Conservation (phyloP, 129 eudicot species). For the Helianthus annuus region DNA sequence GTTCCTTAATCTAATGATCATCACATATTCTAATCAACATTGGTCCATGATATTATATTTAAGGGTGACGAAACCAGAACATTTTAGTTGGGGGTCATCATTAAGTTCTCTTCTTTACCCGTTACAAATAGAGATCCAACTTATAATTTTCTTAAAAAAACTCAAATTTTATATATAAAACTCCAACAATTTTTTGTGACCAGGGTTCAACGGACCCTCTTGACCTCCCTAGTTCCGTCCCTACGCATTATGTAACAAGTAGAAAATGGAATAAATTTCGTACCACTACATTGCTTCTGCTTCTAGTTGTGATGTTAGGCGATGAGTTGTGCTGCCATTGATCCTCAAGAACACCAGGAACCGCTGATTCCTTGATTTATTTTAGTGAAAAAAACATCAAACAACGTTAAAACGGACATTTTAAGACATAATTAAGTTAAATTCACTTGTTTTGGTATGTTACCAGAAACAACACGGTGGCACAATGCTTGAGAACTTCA, state of each 20-base stretch:
- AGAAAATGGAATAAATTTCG: not conserved
- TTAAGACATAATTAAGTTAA: not conserved
- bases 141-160: no score
- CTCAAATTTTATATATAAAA: no score
- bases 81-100: no score
- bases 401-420: not conserved
- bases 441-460: not conserved
- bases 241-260: no score
- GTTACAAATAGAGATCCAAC: no score
- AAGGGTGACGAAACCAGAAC: no score
- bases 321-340: constrained; percentile 45
- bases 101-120: no score
- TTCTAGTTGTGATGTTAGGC: constrained; percentile 63
- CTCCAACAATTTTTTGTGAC: no score
- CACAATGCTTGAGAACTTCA: constrained; percentile 94
- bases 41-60: not conserved
- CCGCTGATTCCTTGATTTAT: constrained; percentile 67
- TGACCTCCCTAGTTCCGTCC: no score
- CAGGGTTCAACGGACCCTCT: no score
- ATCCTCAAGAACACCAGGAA: constrained; percentile 52
- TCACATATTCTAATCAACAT: not conserved
- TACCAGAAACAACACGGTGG: constrained; percentile 90
- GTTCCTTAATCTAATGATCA: constrained; percentile 35
- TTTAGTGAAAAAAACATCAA: not conserved
- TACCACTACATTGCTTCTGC: constrained; percentile 60